Base-by-base conservation (phyloP, 2,329 filamentous ascomycete species). In the Ophiostoma angusticollis region DNA sequence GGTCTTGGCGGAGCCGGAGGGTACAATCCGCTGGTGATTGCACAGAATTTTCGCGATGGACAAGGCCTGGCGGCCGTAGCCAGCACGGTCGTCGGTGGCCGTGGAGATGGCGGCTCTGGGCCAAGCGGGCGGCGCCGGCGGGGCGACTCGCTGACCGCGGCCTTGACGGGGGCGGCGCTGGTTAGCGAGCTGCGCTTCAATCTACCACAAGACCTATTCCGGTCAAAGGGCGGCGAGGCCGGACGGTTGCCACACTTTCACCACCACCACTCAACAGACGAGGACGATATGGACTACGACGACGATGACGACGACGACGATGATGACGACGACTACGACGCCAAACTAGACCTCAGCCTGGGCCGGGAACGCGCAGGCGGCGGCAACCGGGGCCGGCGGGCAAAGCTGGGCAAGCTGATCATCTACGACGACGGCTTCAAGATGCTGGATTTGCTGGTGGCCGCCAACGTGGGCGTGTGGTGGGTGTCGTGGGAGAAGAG, bases 181-280 rank as follows among this genome's bases (percentile, higher is more conserved):
- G 73, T 93, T 19, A 93, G 84, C 56, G 89, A 95, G 58, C 64
- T 96, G 43, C 77, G 87, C 14, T 95, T 94, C 66, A 94, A 93
- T 54, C 70, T 94, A 0, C 86, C 85, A 1, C 73, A 70, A 35
- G 65, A 73, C 23, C 41, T 72, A 3, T 64, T 72, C 33, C 38
- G 43, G 11, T n/a, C n/a, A n/a, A n/a, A 21, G 14, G 16, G 35
- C 9, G 9, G 13, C 9, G 35, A 30, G 25, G 6, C 6, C 6
- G 23, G 23, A 28, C 5, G 25, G 8, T 13, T 7, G 9, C 25
- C 5, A 49, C 54, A 61, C 47, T 64, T 66, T 21, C 62, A 54
- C 51, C 65, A 61, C 52, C 46, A 68, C 8, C 43, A 66, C 17
- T 57, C 59, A 17, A 46, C 48, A 22, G 44, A 51, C 39, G 39